These are phyloP conservation scores for Xylaria sp. DNA, from an alignment of 2,329 filamentous ascomycete species.

Conservation along the genomic window DNA sequence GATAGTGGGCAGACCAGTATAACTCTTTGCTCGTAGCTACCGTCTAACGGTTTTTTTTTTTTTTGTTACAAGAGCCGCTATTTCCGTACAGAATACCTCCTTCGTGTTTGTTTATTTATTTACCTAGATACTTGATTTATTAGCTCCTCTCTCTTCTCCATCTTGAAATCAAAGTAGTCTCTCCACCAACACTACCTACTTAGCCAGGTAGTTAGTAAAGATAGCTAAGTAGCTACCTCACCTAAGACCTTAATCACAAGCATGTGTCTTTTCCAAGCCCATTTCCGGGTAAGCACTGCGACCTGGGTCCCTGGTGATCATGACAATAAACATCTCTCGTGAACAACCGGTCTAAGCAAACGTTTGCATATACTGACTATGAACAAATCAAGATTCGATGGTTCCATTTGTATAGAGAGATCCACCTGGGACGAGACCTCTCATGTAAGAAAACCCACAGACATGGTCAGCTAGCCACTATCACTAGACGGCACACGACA, in stretches of 20 bases:
- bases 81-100: not conserved
- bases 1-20: conserved; percentile 10
- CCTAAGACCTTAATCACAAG: not conserved
- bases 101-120: too few relatives aligned
- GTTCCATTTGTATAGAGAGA: too few relatives aligned
- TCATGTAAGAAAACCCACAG: not conserved
- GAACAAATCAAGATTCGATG: too few relatives aligned
- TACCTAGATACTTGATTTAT: too few relatives aligned
- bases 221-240: too few relatives aligned
- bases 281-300: not conserved
- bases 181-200: too few relatives aligned
- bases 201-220: too few relatives aligned
- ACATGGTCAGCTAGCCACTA: not conserved
- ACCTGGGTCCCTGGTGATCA: not conserved
- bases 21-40: not conserved
- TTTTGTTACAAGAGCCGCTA: not conserved
- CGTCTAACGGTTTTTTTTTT: not conserved
- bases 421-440: not conserved
- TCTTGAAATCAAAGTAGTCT: too few relatives aligned
- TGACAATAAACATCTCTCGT: not conserved
- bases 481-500: not conserved
- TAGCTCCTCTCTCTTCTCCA: too few relatives aligned
- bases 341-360: too few relatives aligned
- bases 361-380: too few relatives aligned
- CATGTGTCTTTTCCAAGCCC: not conserved